Percentiles rank a stretch among this genome's conserved stretches.
Conservation (phyloP, 1,284 basidiomycete genomes). For the Apiotrichum montevideense region DNA sequence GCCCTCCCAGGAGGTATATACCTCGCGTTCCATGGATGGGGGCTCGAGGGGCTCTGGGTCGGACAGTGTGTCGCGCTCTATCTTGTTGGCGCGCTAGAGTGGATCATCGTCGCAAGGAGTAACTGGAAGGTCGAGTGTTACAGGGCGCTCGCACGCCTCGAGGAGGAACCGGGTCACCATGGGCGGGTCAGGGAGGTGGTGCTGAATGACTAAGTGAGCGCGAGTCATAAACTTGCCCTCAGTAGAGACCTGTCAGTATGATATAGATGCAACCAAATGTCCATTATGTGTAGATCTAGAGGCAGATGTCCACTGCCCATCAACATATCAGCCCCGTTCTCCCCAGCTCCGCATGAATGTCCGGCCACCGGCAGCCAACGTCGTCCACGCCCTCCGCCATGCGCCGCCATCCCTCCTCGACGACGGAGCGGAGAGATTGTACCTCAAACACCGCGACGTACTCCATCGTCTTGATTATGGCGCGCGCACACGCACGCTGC, state of each 20-base stretch:
- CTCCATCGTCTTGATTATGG: slow-evolving; percentile 25
- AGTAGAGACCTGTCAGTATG: too few relatives aligned
- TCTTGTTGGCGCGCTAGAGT: slow-evolving; percentile 1
- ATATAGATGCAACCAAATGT: too few relatives aligned
- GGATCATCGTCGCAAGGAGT: slow-evolving; percentile 1
- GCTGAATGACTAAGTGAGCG: too few relatives aligned
- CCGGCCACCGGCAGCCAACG: slow-evolving; percentile 28
- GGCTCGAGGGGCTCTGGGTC: slow-evolving; percentile 3
- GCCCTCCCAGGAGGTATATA: slow-evolving; percentile 3
- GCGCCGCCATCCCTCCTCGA: slow-evolving; percentile 31
- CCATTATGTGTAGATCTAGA: too few relatives aligned
- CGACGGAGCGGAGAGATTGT: slow-evolving; percentile 18
- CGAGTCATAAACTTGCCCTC: too few relatives aligned
- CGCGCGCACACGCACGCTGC: slow-evolving; percentile 16
- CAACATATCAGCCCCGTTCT: slow-evolving; percentile 21
- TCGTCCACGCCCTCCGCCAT: slow-evolving; percentile 29
- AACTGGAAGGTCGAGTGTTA: slow-evolving; percentile 4
- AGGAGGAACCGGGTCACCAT: neutral
- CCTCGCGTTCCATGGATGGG: slow-evolving; percentile 6
- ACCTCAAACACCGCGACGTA: slow-evolving; percentile 32
- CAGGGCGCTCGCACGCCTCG: neutral
- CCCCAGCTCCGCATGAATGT: slow-evolving; percentile 28
- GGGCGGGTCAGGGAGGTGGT: too few relatives aligned
- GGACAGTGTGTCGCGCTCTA: slow-evolving; percentile 5
- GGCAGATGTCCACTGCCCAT: too few relatives aligned